Evolutionary conservation across 805 yeast species (phyloP), one percentile per base, ranked within the genome.

Genomic region (Wickerhamiella sergipiensis): DNA sequence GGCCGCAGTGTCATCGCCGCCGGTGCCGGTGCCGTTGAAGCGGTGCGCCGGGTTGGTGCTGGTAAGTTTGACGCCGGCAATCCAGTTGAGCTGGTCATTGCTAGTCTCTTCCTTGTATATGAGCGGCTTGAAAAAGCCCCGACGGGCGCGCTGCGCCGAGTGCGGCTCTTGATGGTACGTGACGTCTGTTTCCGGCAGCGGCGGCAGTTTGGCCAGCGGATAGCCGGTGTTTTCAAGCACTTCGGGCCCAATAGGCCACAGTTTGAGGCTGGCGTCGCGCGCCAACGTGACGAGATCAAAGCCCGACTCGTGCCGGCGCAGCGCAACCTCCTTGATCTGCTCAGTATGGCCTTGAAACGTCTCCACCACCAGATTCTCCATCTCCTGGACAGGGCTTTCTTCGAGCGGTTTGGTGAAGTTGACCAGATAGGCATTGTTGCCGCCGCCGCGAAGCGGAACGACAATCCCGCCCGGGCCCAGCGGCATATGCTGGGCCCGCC

Each of bases 261-360:
- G 67, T 53, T 89, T 72, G 52, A 92, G 69, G 61, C 86, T 95
- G 57, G 81, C 78, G 62, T 92, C 97, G 48, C 85, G 80, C 1
- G 95, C 82, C 97, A 97, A 90, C 0, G 97, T 86, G 1, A 92
- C 90, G 47, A 92, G 65, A 64, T 92, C 97, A 61, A 78, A 92
- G 53, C 89, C 95, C 50, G 90, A 71, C 67, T 85, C 87, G 57
- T 80, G 81, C 13, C 75, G 59, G 56, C 97, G 72, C 95, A 96
- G 90, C 1, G 88, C 69, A 61, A 90, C 88, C 61, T 92, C 97
- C 40, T 81, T 82, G 17, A 92, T 82, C 1, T 92, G 83, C 47
- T 83, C 95, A 1, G 77, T 72, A 61, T 92, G 97, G 0, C 95
- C 95, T 56, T 76, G 75, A 65, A 87, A 87, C 1, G 74, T 71